Base-by-base conservation (phyloP, 164 flowering plant genomes). In the Tetrastigma voinierianum region DNA sequence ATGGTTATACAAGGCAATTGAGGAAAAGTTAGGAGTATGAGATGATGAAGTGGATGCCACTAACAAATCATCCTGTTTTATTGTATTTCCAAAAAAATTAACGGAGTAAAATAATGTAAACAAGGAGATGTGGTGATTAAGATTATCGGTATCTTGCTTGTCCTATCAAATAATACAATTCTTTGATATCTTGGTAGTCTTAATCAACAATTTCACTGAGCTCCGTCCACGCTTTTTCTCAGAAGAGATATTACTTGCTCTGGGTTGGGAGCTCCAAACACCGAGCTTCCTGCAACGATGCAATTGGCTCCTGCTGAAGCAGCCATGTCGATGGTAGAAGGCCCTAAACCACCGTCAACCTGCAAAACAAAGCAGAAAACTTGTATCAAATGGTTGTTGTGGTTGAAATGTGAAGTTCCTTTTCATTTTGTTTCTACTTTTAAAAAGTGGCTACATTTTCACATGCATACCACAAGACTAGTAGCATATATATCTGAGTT, bases 261-360 rank as follows among this genome's bases (percentile, higher is more conserved):
- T 10, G n/a, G 98, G 97, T 90, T 90, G 14, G 96, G 70, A 54
- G 97, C 93, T 70, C 97, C 96, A n/a, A 70, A 92, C 64, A 95
- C 90, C 46, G 99, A 95, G 77, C 95, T 92, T n/a, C n/a, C 96
- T 7, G 98, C 99, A 46, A 95, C 98, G 15, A 95, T 92, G 81
- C 97, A n/a, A 89, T 92, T 95, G 59, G 96, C 99, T 46, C n/a
- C 99, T 1, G 97, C 94, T 59, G 87, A 74, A 48, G 98, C 96
- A 18, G 98, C 96, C 55, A 46, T 46, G 47, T 83, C 90, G n/a
- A 40, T 92, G 88, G 90, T 15, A 93, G n/a, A 89, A 57, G 95
- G 93, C 40, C 98, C 98, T 71, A 95, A 83, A 57, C 98, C 98
- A 48, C 96, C 98, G 73, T 93, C 98, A 49, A 89, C 98, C 98